Evolutionary conservation across 805 yeast species (phyloP), one percentile per base, ranked within the genome.

Genomic region (Wickerhamiella sergipiensis): DNA sequence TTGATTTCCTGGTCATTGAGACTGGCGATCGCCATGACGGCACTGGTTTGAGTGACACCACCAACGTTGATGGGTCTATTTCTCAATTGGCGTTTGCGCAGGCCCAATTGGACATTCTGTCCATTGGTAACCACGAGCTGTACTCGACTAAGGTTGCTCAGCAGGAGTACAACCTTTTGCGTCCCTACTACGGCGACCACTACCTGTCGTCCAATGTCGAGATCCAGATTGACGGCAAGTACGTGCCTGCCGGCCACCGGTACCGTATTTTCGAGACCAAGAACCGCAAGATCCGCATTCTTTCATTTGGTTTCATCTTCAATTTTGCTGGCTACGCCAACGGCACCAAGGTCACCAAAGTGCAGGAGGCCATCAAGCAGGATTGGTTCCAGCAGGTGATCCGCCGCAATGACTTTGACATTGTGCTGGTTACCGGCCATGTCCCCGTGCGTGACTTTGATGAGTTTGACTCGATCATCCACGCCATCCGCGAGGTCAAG

Each of bases 1-100:
- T 72, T 17, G 97, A 90, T 61, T 63, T 89, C 18, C 58, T 90
- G 3, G 60, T 88, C 4, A 73, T 90, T 2, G 97, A 90, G 62
- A 80, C 94, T 0, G 97, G 97, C 4, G 97, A 90, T 65, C 80
- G 86, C 55, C 95, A 86, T 59, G 97, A 90, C 64, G 97, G 97
- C 1, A 89, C 87, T 63, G 97, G 97, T 0, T 67, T 88, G 12
- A 75, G 86, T 42, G 97, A 90, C 67, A 79, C 83, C 13, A 82
- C 95, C 0, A 50, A 33, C 2, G 85, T 90, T 1, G 83, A 82
- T 61, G 97, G 96, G 0, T 59, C 67, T 5, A 64, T 71, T n/a
- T 77, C 92, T 0, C 75, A 80, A 26, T 71, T 73, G 1, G 73
- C 89, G 0, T 85, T 89, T 63, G 75, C 75, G 57, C 67, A 56